These are phyloP conservation scores for Ganoderma sp. DNA, from an alignment of 1,284 basidiomycete species.

Conservation along the genomic window DNA sequence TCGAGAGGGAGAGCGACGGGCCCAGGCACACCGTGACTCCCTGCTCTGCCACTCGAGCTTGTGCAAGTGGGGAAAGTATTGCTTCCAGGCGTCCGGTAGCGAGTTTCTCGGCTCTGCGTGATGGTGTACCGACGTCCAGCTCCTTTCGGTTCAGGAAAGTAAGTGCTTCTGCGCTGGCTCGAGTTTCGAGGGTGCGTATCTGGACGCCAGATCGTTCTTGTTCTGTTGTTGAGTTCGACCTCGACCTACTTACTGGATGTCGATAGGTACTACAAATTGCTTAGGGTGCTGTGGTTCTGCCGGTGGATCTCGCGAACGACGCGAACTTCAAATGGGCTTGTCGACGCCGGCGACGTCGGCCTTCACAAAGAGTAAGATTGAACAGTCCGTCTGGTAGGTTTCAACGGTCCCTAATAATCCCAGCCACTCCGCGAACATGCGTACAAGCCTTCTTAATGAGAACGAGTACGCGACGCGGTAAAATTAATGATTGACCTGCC, in stretches of 20 bases:
- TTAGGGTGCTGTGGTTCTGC: neutral
- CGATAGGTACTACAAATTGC: neutral
- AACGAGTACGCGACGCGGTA: neutral
- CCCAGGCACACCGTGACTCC: neutral
- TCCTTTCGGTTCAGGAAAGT: neutral
- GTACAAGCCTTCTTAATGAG: neutral
- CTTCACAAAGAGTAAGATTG: neutral
- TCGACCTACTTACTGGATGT: neutral
- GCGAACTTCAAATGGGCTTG: neutral
- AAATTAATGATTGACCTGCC: neutral
- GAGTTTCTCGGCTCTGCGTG: neutral
- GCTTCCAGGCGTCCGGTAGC: slow-evolving; percentile 1
- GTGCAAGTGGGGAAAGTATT: neutral
- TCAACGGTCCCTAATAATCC: neutral
- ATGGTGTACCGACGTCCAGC: neutral
- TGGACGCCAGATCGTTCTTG: neutral
- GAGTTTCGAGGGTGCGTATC: neutral
- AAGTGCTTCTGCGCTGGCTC: too few relatives aligned
- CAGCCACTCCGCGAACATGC: neutral
- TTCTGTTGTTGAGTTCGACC: too few relatives aligned
- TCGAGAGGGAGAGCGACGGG: neutral
- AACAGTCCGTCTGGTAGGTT: neutral
- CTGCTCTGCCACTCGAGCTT: neutral
- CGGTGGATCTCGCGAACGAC: neutral
- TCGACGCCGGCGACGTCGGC: neutral